Conservation (phyloP, 805 yeast species). For the Saturnispora hagleri region DNA sequence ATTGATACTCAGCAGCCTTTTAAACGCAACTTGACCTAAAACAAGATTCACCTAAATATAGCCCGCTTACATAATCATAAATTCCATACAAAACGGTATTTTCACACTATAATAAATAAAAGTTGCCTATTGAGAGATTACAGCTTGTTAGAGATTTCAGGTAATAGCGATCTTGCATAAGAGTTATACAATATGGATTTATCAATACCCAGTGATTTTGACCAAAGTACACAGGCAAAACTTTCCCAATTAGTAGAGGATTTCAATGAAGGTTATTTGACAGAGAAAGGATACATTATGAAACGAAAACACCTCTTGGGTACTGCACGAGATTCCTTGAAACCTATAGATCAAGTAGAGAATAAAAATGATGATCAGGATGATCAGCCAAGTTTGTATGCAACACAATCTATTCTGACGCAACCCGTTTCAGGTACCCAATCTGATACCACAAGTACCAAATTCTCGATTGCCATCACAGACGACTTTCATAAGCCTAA, state of each 20-base stretch:
- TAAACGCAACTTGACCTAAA: neutral
- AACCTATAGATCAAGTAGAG: neutral
- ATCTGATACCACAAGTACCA: conserved; percentile 2
- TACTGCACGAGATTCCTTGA: neutral
- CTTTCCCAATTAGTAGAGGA: conserved; percentile 39
- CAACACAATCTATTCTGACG: neutral
- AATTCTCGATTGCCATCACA: conserved; percentile 4
- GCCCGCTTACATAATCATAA: neutral
- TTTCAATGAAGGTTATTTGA: conserved; percentile 58
- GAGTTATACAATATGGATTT: conserved; percentile 30
- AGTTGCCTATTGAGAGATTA: neutral
- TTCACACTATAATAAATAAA: neutral
- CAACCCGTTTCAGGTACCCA: neutral
- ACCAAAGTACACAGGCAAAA: conserved; percentile 28
- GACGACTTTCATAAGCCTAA: conserved; percentile 6
- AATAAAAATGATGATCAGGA: conserved; percentile 4
- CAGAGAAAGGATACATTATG: conserved; percentile 62
- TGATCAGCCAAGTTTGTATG: neutral
- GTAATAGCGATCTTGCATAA: neutral
- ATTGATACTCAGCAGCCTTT: neutral
- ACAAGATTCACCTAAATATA: neutral
- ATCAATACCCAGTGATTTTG: conserved; percentile 36
- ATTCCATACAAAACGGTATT: neutral
- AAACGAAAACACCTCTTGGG: conserved; percentile 36
- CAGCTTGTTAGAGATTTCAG: neutral